A percentile compares a stretch with the other conserved stretches of the same genome.
These are phyloP conservation scores for Blastocystis sp. DNA, from an alignment of 352 stramenopile genomes.

Conservation along the genomic window DNA sequence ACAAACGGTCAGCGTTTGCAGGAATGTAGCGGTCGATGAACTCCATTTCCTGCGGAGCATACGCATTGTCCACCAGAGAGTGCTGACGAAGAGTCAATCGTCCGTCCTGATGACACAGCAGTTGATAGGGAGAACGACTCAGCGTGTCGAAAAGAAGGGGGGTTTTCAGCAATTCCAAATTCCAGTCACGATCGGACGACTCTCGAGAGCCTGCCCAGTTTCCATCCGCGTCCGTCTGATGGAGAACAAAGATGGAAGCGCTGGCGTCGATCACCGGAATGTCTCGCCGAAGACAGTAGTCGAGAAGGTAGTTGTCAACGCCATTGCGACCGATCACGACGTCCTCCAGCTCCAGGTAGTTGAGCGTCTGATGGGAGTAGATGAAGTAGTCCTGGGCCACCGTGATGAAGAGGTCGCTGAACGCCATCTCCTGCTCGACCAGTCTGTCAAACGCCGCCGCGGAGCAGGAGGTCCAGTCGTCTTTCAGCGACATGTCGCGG, in stretches of 20 bases:
- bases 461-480: not conserved
- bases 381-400: slow-evolving; percentile 47
- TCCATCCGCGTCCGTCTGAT: not conserved
- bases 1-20: not conserved
- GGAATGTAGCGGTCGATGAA: not conserved
- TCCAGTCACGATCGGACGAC: not conserved
- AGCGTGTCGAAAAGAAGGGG: not conserved
- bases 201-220: not conserved
- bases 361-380: not conserved
- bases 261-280: not conserved
- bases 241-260: not conserved
- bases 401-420: slow-evolving; percentile 4
- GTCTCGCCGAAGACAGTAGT: not conserved
- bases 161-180: not conserved
- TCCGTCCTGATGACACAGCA: not conserved
- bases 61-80: not conserved
- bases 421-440: not conserved
- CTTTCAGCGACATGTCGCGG: not conserved
- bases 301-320: slow-evolving; percentile 56
- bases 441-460: not conserved
- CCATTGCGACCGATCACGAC: not conserved
- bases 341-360: not conserved
- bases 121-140: not conserved
- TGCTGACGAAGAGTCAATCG: not conserved
- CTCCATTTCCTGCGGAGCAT: not conserved